phyloP scores from a whole-genome alignment of 805 yeast genomes.

The Hermanozyma aechmeae region DNA sequence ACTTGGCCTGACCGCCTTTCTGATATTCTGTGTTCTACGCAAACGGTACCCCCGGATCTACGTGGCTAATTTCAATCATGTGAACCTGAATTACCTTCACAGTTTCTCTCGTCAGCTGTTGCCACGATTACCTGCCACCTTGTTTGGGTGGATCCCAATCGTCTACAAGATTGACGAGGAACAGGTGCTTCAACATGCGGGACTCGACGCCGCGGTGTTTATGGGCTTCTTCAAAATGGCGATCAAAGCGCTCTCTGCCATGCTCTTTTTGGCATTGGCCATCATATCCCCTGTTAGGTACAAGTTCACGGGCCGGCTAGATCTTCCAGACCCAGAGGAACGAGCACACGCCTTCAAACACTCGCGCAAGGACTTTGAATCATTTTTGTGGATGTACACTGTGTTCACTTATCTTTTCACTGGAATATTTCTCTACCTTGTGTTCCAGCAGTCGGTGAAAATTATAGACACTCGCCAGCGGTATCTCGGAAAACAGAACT shows the following conservation, averaged over 20 bases:
- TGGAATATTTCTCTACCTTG: constrained; percentile 44
- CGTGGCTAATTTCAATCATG: constrained; percentile 62
- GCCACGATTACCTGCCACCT: constrained; percentile 50
- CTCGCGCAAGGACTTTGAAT: constrained; percentile 21
- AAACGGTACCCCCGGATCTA: constrained; percentile 73
- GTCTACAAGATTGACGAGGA: constrained; percentile 58
- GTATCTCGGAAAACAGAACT: constrained; percentile 76
- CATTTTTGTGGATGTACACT: constrained; percentile 79
- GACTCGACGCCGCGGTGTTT: constrained; percentile 89
- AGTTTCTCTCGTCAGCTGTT: constrained; percentile 38
- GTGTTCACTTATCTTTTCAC: constrained; percentile 85
- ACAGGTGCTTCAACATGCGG: constrained; percentile 81
- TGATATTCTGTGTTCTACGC: constrained; percentile 62
- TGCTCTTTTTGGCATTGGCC: constrained; percentile 60
- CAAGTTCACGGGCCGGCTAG: constrained; percentile 74
- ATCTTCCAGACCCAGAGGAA: constrained; percentile 19
- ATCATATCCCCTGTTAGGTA: constrained; percentile 81
- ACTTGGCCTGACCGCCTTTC: constrained; percentile 61
- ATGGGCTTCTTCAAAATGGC: constrained; percentile 86
- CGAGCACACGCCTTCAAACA: constrained; percentile 8
- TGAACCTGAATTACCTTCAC: constrained; percentile 32
- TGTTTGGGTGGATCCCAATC: constrained; percentile 77
- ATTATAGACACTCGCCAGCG: constrained; percentile 73
- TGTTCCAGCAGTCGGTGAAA: constrained; percentile 61
- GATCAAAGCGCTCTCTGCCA: constrained; percentile 54